Conservation (phyloP, 495 filamentous ascomycete genomes). For the Talaromyces adpressus region DNA sequence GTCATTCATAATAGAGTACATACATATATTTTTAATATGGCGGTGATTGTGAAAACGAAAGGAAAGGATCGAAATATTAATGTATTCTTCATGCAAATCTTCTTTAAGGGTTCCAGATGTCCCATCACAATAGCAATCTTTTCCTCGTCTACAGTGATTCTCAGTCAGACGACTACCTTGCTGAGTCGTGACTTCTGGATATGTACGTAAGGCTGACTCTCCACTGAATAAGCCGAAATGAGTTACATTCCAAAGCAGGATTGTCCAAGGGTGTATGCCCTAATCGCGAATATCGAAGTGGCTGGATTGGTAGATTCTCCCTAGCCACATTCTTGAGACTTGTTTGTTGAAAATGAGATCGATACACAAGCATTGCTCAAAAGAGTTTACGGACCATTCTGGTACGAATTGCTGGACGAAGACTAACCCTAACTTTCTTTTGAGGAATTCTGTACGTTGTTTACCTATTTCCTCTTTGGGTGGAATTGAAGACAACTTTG, state of each 20-base stretch:
- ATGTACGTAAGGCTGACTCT: not conserved
- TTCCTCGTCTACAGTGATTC: too few relatives aligned
- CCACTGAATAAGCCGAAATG: not conserved
- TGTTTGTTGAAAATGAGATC: not conserved
- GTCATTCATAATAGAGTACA: constrained; percentile 1
- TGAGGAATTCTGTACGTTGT: not conserved
- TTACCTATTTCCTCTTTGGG: not conserved
- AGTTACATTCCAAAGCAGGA: constrained; percentile 1
- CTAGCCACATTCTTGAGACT: not conserved
- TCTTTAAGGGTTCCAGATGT: too few relatives aligned
- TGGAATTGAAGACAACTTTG: not conserved
- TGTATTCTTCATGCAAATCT: not conserved
- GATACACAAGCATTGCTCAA: not conserved
- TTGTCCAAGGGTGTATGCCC: not conserved
- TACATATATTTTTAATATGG: constrained; percentile 3
- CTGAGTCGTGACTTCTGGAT: too few relatives aligned
- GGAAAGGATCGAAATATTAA: not conserved
- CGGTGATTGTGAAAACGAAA: not conserved
- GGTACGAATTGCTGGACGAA: not conserved
- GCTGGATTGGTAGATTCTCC: not conserved
- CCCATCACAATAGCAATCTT: not conserved
- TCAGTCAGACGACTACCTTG: too few relatives aligned
- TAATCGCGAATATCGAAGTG: not conserved
- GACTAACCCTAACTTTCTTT: not conserved
- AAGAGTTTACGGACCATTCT: not conserved